Evolutionary conservation across 2,329 filamentous ascomycete genomes (phyloP).

Genomic region (Tolypocladium endophyticum): DNA sequence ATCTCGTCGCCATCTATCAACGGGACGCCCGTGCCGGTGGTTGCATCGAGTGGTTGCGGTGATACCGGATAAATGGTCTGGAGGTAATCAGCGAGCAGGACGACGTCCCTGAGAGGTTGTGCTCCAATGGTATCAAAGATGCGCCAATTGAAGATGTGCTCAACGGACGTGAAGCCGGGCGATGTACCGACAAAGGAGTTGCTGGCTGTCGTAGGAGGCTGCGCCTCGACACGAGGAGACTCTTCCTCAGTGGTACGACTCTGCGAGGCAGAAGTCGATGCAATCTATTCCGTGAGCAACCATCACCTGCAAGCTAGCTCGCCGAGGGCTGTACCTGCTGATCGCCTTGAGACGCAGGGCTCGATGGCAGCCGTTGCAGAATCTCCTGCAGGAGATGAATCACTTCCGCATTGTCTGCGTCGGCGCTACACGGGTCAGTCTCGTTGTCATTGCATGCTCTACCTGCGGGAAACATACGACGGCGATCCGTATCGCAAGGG

Average conservation of each 20-base stretch:
- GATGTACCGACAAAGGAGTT: background rate
- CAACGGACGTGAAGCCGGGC: background rate
- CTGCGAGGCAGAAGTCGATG: background rate
- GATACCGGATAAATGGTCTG: background rate
- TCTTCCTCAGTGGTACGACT: background rate
- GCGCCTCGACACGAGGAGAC: background rate
- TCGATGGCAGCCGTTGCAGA: conserved; percentile 46
- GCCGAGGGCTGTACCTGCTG: background rate
- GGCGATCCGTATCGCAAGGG: background rate
- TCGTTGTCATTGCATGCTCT: background rate
- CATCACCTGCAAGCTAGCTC: background rate
- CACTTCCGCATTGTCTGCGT: background rate
- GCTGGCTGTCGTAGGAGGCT: background rate
- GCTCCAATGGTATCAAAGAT: background rate
- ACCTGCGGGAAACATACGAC: background rate
- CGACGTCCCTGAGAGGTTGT: background rate
- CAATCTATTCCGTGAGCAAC: background rate
- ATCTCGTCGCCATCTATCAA: background rate
- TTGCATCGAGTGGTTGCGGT: background rate
- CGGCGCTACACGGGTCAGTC: background rate
- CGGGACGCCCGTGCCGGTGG: background rate
- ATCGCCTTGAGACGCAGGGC: conserved; percentile 28
- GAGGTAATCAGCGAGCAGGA: background rate
- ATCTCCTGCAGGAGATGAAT: conserved; percentile 37
- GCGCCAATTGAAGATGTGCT: background rate